Conservation (phyloP, 495 filamentous ascomycete species). For the Penicillium antarcticum region DNA sequence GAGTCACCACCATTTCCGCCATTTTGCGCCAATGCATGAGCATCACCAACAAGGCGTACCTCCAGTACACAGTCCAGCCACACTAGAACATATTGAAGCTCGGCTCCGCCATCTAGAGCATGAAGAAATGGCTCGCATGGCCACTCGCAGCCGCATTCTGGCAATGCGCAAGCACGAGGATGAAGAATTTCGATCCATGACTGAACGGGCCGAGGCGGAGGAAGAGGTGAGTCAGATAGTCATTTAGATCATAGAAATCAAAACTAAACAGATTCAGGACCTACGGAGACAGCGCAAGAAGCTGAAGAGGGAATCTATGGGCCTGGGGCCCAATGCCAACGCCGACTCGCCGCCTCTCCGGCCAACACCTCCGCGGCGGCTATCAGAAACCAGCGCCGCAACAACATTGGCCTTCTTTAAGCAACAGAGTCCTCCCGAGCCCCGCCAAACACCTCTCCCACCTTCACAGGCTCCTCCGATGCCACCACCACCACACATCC, state of each 20-base stretch:
- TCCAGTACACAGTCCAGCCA: constrained; percentile 23
- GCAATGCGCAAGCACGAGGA: constrained; percentile 47
- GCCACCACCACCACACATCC: constrained; percentile 23
- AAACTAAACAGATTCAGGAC: constrained; percentile 28
- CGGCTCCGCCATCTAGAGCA: constrained; percentile 47
- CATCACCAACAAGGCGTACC: constrained; percentile 26
- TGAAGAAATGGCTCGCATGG: constrained; percentile 45
- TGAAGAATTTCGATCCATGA: constrained; percentile 47
- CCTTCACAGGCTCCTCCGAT: constrained; percentile 26
- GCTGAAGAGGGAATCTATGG: constrained; percentile 48
- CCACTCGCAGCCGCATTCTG: constrained; percentile 40
- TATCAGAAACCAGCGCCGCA: constrained; percentile 49
- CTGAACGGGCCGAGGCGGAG: constrained; percentile 44
- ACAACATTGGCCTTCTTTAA: constrained; percentile 52
- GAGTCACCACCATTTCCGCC: constrained; percentile 38
- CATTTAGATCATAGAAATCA: neutral
- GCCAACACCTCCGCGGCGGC: constrained; percentile 40
- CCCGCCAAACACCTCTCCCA: constrained; percentile 34
- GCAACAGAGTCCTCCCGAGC: constrained; percentile 47
- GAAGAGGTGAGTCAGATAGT: constrained; percentile 39
- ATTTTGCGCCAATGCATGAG: constrained; percentile 38
- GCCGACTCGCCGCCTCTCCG: constrained; percentile 43
- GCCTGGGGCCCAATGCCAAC: constrained; percentile 32
- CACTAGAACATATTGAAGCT: constrained; percentile 43
- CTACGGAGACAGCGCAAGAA: constrained; percentile 46